Percentiles rank a stretch among this genome's conserved stretches.
phyloP scores from a whole-genome alignment of 768 basidiomycete species.

The Xerocomus potaroensis region DNA sequence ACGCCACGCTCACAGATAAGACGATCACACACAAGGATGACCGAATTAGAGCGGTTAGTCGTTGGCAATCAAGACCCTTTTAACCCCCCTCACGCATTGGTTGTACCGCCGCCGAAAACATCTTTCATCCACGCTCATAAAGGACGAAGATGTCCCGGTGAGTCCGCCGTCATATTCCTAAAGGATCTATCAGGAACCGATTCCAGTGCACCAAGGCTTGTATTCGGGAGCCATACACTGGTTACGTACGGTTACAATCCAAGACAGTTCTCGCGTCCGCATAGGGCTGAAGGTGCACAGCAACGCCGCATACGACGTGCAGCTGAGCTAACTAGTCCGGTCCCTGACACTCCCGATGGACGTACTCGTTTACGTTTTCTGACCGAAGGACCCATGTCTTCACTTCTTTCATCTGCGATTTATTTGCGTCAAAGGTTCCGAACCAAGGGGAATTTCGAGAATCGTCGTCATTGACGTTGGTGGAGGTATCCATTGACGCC shows the following conservation, averaged over 20 bases:
- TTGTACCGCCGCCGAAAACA: conserved; percentile 35
- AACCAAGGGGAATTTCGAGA: conserved; percentile 12
- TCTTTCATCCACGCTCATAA: conserved; percentile 20
- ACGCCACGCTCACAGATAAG: conserved; percentile 36
- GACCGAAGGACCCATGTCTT: conserved; percentile 57
- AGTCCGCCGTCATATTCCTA: conserved; percentile 37
- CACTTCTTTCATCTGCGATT: conserved; percentile 48
- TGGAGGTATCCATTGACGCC: conserved; percentile 36
- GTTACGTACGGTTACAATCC: conserved; percentile 44
- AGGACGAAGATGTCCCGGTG: conserved; percentile 34
- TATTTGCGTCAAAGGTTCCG: conserved; percentile 7
- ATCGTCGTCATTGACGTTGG: conserved; percentile 49
- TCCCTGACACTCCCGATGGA: conserved; percentile 36
- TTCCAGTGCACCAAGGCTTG: conserved; percentile 39
- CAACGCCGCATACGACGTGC: conserved; percentile 50
- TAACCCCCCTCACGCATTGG: not conserved
- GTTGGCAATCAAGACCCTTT: not conserved
- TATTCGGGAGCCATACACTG: conserved; percentile 39
- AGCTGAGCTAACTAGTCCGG: conserved; percentile 45
- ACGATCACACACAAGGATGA: conserved; percentile 35
- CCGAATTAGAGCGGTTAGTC: conserved; percentile 40
- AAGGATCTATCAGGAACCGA: conserved; percentile 43
- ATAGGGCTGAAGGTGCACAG: conserved; percentile 58
- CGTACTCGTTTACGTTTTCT: conserved; percentile 45
- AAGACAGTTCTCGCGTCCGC: conserved; percentile 56